A percentile compares a stretch with the other conserved stretches of the same genome.
Conservation (phyloP, 176 grass and related monocot genomes). For the bread wheat (Triticum aestivum) region IWGSC_CS_RefSeq_v2.1 NC_057795.1:442046849-442047348, state of each 20-base stretch:
- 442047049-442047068: neutral
- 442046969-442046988: neutral
- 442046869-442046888: neutral
- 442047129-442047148: neutral
- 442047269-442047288: neutral
- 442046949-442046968: neutral
- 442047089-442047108: neutral
- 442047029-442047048: neutral
- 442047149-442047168: neutral
- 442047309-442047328: neutral
- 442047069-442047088: neutral
- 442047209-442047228: neutral
- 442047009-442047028: neutral
- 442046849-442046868: neutral
- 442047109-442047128: neutral
- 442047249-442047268: neutral
- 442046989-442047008: neutral
- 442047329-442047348: neutral
- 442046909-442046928: neutral
- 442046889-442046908: neutral
- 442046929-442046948: neutral
- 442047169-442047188: neutral
- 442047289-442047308: neutral
- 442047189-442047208: neutral
- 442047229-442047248: neutral